phyloP scores from a whole-genome alignment of 192 early-diverging fungal genomes.

The Mycoemilia scoparia region DNA sequence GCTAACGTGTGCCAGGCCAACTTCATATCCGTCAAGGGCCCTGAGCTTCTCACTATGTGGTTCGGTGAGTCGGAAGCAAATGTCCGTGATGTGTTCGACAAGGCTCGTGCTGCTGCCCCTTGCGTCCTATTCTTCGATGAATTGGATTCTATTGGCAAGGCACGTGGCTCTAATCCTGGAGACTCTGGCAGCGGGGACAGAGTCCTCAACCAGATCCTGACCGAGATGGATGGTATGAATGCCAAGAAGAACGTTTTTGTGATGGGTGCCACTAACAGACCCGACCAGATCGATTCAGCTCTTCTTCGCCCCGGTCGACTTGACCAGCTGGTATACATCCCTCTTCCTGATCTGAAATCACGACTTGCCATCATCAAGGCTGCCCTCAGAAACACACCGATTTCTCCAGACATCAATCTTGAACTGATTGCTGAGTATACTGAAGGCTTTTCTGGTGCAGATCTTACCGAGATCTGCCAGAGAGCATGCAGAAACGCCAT shows the following conservation, averaged over 20 bases:
- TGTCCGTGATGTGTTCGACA: conserved; percentile 98
- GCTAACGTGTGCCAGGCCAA: conserved; percentile 99
- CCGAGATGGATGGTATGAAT: conserved; percentile 99
- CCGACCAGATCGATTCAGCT: conserved; percentile 95
- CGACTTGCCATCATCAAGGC: conserved; percentile 70
- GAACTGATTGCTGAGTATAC: conserved; percentile 71
- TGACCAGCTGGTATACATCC: conserved; percentile 97
- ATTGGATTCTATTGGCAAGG: conserved; percentile 93
- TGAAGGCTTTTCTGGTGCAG: conserved; percentile 92
- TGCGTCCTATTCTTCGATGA: conserved; percentile 99
- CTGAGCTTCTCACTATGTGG: conserved; percentile 98
- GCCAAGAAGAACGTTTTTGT: conserved; percentile 99
- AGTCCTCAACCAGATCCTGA: conserved; percentile 96
- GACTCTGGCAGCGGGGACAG: conserved; percentile 91
- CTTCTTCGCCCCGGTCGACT: conserved; percentile 95
- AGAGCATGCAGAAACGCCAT: conserved; percentile 93
- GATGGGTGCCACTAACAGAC: conserved; percentile 97
- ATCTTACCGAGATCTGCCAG: conserved; percentile 97
- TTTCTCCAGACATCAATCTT: conserved; percentile 63
- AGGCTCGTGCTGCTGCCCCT: conserved; percentile 90
- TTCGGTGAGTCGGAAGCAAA: conserved; percentile 99
- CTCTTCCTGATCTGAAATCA: conserved; percentile 75
- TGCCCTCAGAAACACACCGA: conserved; percentile 84
- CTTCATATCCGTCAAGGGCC: conserved; percentile 98
- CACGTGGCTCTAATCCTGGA: conserved; percentile 60